Percentiles rank a stretch among this genome's conserved stretches.
Conservation (phyloP, 768 basidiomycete genomes). For the Pisolithus microcarpus region DNA sequence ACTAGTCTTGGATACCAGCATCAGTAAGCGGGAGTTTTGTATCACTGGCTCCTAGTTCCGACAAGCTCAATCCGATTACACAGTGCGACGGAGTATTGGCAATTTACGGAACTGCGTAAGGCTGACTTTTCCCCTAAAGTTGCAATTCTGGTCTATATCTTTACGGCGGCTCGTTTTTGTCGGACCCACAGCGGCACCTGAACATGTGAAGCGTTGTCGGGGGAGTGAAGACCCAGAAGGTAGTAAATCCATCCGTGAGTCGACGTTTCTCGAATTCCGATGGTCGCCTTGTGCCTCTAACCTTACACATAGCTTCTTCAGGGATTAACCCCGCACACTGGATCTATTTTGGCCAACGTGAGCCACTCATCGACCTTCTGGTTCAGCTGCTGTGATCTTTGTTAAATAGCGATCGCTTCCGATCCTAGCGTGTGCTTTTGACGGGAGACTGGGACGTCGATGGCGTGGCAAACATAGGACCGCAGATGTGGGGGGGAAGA, state of each 20-base stretch:
- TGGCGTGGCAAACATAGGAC: too few species aligned
- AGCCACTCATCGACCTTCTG: constrained; percentile 4
- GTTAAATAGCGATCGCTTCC: constrained; percentile 22
- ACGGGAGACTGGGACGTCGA: neutral
- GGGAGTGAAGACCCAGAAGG: constrained; percentile 42
- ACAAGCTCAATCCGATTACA: too few species aligned
- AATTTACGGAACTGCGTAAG: constrained; percentile 37
- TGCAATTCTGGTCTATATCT: constrained; percentile 1
- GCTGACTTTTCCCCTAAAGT: neutral
- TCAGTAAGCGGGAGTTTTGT: constrained; percentile 22
- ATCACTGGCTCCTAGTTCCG: neutral
- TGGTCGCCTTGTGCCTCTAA: neutral
- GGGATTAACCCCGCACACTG: constrained; percentile 43
- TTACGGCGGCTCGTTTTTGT: neutral
- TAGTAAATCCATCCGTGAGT: constrained; percentile 41
- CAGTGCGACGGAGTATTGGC: constrained; percentile 41
- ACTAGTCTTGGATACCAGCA: constrained; percentile 41
- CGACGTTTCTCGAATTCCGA: neutral
- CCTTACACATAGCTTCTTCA: constrained; percentile 30
- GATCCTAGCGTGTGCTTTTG: constrained; percentile 28
- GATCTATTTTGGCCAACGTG: constrained; percentile 41
- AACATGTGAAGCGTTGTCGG: constrained; percentile 35
- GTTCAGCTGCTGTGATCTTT: neutral
- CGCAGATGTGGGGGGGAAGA: too few species aligned
- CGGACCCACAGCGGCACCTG: constrained; percentile 17